Base-by-base conservation (phyloP, 768 basidiomycete genomes). In the Naganishia vishniacii region DNA sequence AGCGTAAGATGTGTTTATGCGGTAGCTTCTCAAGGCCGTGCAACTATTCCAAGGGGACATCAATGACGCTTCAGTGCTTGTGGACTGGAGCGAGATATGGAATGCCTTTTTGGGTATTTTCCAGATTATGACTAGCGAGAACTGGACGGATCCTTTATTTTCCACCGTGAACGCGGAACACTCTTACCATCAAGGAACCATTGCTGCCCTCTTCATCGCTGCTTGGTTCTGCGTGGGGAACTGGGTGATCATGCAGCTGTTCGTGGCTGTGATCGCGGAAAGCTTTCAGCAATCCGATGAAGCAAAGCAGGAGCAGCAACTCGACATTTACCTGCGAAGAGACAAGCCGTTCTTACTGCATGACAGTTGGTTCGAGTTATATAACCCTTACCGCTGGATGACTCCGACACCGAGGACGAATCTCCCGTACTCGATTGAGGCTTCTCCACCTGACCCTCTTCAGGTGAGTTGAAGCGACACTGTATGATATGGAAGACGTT, bases 241-340 rank as follows among this genome's bases (percentile, higher is more conserved):
- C 74, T 93, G 91, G 92, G 67, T 58, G 15, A 28, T 56, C 48
- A 37, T 94, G 51, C 91, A 94, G 73, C 88, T 97, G 86, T 95
- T 97, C 80, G 89, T 98, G 71, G 94, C 94, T 34, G 91, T 94
- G 47, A 91, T 95, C 81, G 89, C 92, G 71, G 91, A 93, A 71
- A 94, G 93, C 77, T 97, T 98, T 70, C 82, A 86, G 25, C 85
- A 95, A 5, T 91, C 91, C 0, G 94, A 97, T 72, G 90, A 93
- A 73, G 83, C 85, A 28, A 97, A 97, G 80, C 84, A 86, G 59
- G 82, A 83, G 16, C 82, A 87, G 67, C 94, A 95, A 76, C 85
- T 87, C 5, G 82, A 84, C 48, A 81, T 77, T 67, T 71, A 84
- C 65, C 83, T 85, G 63, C 81, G 82, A 25, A 81, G 71, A 12